Percentiles rank a stretch among this genome's conserved stretches.
These are phyloP conservation scores for Phytophthora nicotianae DNA, from an alignment of 352 stramenopile species.

Conservation along the genomic window DNA sequence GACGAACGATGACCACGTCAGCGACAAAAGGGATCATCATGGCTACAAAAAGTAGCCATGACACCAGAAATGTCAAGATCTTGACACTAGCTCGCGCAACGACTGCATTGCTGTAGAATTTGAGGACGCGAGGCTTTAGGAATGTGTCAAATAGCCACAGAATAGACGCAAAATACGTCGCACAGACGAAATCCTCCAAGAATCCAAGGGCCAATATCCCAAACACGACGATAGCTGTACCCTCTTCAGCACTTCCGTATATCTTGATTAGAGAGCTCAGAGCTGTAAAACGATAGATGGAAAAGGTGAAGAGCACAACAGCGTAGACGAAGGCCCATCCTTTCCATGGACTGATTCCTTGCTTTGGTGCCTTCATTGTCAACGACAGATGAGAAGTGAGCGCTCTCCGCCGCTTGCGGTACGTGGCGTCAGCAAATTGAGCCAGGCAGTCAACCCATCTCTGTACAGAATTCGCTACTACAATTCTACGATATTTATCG, in stretches of 20 bases:
- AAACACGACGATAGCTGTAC: constrained; percentile 18
- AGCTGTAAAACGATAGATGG: constrained; percentile 31
- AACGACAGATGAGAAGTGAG: background rate
- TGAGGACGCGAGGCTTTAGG: background rate
- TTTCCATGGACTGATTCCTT: constrained; percentile 20
- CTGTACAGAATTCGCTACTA: background rate
- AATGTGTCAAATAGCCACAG: constrained; percentile 12
- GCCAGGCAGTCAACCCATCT: background rate
- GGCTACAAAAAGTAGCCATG: constrained; percentile 34
- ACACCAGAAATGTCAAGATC: constrained; percentile 38
- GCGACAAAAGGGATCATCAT: constrained; percentile 35
- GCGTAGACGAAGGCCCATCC: constrained; percentile 47
- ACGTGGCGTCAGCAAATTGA: background rate
- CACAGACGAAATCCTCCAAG: constrained; percentile 47
- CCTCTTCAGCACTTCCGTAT: constrained; percentile 16
- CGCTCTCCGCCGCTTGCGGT: background rate
- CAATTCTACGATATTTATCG: background rate
- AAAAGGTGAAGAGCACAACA: constrained; percentile 26
- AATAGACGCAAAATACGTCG: constrained; percentile 20
- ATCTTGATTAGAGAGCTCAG: constrained; percentile 11
- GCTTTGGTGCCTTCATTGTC: background rate
- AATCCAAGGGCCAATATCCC: constrained; percentile 33
- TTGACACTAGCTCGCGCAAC: constrained; percentile 7
- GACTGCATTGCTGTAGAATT: background rate
- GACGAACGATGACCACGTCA: constrained; percentile 46